Conservation (phyloP, 1,284 basidiomycete species). For the Cutaneotrichosporon sp. region DNA sequence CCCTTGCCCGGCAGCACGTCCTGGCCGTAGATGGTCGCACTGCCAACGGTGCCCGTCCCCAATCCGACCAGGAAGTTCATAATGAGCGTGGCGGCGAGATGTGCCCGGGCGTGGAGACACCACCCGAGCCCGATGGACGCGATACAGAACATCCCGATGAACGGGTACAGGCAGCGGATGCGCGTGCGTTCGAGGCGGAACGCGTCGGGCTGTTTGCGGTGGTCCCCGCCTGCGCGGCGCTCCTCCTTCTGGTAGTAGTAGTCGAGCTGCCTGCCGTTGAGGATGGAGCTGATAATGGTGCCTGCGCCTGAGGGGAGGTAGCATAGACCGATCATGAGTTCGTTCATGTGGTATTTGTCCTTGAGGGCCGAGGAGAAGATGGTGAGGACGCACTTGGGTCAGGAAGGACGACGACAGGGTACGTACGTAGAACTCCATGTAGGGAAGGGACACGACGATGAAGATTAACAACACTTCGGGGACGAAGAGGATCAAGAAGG, state of each 20-base stretch:
- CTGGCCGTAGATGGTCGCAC: slow-evolving; percentile 42
- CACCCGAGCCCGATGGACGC: slow-evolving; percentile 35
- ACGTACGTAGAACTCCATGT: slow-evolving; percentile 47
- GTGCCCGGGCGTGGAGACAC: slow-evolving; percentile 35
- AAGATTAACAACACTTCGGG: slow-evolving; percentile 43
- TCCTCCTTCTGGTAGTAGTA: slow-evolving; percentile 39
- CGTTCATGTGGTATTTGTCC: slow-evolving; percentile 37
- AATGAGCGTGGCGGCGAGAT: slow-evolving; percentile 33
- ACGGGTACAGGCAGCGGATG: slow-evolving; percentile 32
- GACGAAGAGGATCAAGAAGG: slow-evolving; percentile 40
- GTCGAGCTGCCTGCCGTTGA: slow-evolving; percentile 44
- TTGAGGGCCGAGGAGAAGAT: slow-evolving; percentile 44
- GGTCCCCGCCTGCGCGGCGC: slow-evolving; percentile 39
- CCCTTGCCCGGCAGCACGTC: slow-evolving; percentile 43
- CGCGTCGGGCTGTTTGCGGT: slow-evolving; percentile 28
- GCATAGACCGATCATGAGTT: slow-evolving; percentile 46
- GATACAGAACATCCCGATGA: slow-evolving; percentile 21
- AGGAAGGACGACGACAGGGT: not conserved
- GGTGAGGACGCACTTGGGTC: slow-evolving; percentile 19
- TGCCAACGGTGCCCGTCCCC: slow-evolving; percentile 30
- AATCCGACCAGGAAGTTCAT: slow-evolving; percentile 37
- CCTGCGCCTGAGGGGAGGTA: slow-evolving; percentile 47
- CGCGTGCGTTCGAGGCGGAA: slow-evolving; percentile 40
- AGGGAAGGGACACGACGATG: slow-evolving; percentile 37
- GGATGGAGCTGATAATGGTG: slow-evolving; percentile 27